phyloP scores from a whole-genome alignment of 257 asterid species.

The Datura wrightii region DNA sequence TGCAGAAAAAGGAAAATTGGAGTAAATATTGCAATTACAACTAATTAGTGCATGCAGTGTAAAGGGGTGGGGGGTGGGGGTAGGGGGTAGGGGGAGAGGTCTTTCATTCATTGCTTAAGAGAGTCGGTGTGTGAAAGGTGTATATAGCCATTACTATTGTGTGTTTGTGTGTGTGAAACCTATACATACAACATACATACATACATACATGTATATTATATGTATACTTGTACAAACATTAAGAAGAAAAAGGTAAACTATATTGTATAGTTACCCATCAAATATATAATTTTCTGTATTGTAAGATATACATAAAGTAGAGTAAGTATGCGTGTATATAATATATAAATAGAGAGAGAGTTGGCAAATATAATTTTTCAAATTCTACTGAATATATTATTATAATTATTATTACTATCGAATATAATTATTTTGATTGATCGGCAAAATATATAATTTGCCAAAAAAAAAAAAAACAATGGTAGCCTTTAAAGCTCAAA shows the following conservation, averaged over 20 bases:
- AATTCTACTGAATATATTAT: no score
- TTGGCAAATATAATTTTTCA: no score
- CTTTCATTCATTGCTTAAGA: conserved; percentile 64
- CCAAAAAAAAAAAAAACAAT: no score
- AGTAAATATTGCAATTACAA: conserved; percentile 67
- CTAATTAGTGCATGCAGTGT: conserved; percentile 47
- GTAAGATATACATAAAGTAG: no score
- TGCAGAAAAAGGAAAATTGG: conserved; percentile 66
- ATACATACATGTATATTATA: not conserved
- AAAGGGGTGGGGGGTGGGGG: not conserved
- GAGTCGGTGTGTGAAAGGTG: conserved; percentile 45
- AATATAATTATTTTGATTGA: no score
- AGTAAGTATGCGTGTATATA: no score
- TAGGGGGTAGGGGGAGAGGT: not conserved
- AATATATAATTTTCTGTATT: no score
- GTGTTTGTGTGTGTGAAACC: conserved; percentile 29
- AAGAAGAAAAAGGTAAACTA: no score
- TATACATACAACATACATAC: conserved; percentile 13
- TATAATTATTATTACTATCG: no score
- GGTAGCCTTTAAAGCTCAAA: conserved; percentile 54
- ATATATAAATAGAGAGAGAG: no score
- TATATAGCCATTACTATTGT: conserved; percentile 11
- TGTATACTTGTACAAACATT: not conserved
- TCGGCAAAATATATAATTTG: no score
- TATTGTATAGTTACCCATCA: no score